Percentiles rank a stretch among this genome's conserved stretches.
Evolutionary conservation across 257 asterid genomes (phyloP).

Genomic region (Eucommia ulmoides): DNA sequence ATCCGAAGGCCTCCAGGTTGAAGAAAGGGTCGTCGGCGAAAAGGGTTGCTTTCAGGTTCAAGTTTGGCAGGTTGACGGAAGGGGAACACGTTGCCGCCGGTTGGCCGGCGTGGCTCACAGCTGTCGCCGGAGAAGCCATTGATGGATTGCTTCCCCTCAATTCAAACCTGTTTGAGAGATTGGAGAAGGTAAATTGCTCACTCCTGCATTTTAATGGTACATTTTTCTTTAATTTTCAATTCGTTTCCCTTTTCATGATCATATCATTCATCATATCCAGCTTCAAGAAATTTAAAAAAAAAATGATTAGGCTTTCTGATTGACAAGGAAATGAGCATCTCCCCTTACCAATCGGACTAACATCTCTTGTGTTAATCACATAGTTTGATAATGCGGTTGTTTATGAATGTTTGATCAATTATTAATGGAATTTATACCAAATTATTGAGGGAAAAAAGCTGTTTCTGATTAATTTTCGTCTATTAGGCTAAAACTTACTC

Average conservation of each 20-base stretch:
- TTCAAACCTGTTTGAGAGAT: background rate
- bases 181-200: conserved; percentile 2
- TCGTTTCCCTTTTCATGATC: no score
- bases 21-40: background rate
- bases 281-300: no score
- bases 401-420: background rate
- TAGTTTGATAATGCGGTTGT: no score
- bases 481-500: background rate
- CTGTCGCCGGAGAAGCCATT: conserved; percentile 1
- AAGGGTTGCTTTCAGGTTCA: background rate
- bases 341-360: no score
- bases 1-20: background rate
- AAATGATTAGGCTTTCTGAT: no score
- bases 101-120: conserved; percentile 1
- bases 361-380: no score
- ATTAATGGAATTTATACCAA: no score
- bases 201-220: background rate
- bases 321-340: no score
- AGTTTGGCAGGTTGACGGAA: background rate
- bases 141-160: conserved; percentile 1
- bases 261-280: no score
- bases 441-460: no score
- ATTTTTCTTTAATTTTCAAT: background rate
- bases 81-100: conserved; percentile 1
- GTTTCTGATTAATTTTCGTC: background rate